Percentiles rank a stretch among this genome's conserved stretches.
These are phyloP conservation scores for Rhizophagus clarus DNA, from an alignment of 192 early-diverging fungal genomes.

Conservation along the genomic window DNA sequence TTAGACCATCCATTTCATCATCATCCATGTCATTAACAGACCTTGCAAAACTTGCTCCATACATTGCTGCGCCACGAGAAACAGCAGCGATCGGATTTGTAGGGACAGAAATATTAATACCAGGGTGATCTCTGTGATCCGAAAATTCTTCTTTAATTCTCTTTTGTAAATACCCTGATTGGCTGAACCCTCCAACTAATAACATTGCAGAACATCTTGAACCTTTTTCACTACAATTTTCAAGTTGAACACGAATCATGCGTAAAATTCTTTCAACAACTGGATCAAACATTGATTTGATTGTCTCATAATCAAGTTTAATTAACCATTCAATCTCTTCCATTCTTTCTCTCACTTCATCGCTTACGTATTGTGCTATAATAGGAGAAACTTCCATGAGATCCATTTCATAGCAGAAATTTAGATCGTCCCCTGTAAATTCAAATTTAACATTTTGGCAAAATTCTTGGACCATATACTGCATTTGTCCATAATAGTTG, in stretches of 20 bases:
- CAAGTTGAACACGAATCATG: background rate
- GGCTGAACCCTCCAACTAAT: background rate
- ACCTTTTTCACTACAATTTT: background rate
- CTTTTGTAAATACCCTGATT: background rate
- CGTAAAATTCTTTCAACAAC: background rate
- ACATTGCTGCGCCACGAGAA: slow-evolving; percentile 40
- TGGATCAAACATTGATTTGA: background rate
- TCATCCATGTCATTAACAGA: slow-evolving; percentile 46
- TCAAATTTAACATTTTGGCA: background rate
- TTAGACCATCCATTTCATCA: slow-evolving; percentile 30
- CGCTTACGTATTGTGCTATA: background rate
- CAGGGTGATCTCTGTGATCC: slow-evolving; percentile 31
- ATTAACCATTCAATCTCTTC: background rate
- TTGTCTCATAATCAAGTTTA: background rate
- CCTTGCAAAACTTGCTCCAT: background rate
- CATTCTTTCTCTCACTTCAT: background rate
- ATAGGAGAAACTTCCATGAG: background rate
- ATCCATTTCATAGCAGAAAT: background rate
- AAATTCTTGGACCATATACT: background rate
- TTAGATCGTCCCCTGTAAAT: background rate
- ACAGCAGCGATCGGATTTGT: slow-evolving; percentile 52
- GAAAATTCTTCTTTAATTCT: background rate
- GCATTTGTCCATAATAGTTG: background rate
- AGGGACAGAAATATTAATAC: slow-evolving; percentile 32
- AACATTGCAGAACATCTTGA: background rate